Percentiles rank a stretch among this genome's conserved stretches.
Conservation (phyloP, 495 filamentous ascomycete genomes). For the Gamarada debralockiae region DNA sequence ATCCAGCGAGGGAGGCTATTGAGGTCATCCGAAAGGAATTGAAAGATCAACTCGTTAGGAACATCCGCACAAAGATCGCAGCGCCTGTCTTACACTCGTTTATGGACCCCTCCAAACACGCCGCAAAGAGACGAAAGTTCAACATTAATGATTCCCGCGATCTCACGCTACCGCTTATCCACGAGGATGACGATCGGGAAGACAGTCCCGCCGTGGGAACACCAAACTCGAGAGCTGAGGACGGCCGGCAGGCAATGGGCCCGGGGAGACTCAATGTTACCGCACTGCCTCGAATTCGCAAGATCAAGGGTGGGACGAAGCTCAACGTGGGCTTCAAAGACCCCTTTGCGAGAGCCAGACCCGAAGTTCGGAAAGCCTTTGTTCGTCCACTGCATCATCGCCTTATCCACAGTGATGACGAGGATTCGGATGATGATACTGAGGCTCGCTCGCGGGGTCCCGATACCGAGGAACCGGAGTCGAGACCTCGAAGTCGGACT, state of each 20-base stretch:
- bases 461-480: conserved; percentile 81
- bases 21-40: conserved; percentile 77
- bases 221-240: conserved; percentile 62
- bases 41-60: conserved; percentile 75
- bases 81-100: conserved; percentile 77
- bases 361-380: conserved; percentile 33
- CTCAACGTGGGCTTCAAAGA: conserved; percentile 70
- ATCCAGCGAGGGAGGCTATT: conserved; percentile 79
- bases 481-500: conserved; percentile 73
- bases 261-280: conserved; percentile 55
- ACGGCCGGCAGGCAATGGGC: conserved; percentile 33
- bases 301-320: conserved; percentile 56
- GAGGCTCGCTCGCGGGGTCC: conserved; percentile 60
- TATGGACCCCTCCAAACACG: conserved; percentile 78
- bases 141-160: conserved; percentile 71
- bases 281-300: conserved; percentile 68
- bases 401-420: conserved; percentile 48
- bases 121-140: conserved; percentile 61
- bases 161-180: conserved; percentile 31
- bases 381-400: conserved; percentile 56
- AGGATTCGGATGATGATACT: conserved; percentile 61
- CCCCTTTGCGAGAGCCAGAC: conserved; percentile 65
- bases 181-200: conserved; percentile 40
- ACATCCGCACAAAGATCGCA: conserved; percentile 80
- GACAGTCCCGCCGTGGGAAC: conserved; percentile 57